A percentile compares a stretch with the other conserved stretches of the same genome.
Conservation (phyloP, 352 stramenopile species). For the Phytophthora niederhauseri region DNA sequence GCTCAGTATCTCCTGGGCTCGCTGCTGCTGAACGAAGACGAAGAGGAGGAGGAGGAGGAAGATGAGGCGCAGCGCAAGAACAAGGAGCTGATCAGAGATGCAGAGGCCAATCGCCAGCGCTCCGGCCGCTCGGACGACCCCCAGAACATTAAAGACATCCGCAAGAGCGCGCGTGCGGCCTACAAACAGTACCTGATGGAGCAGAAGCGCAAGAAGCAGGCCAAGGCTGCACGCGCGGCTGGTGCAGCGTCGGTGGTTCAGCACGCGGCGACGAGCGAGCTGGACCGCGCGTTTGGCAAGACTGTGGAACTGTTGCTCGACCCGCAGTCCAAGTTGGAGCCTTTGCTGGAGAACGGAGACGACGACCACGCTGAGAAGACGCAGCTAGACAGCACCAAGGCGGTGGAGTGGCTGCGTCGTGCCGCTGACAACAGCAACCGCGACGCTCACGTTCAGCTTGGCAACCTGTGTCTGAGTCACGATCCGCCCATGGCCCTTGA, state of each 20-base stretch:
- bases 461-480: conserved; percentile 82
- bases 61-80: conserved; percentile 26
- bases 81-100: conserved; percentile 67
- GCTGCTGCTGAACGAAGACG: conserved; percentile 58
- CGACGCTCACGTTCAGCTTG: conserved; percentile 81
- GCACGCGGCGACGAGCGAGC: conserved; percentile 56
- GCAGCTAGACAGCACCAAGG: conserved; percentile 65
- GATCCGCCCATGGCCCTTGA: conserved; percentile 75
- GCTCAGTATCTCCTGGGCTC: conserved; percentile 78
- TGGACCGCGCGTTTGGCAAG: conserved; percentile 77
- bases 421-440: conserved; percentile 78
- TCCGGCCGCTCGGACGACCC: conserved; percentile 50
- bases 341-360: conserved; percentile 38
- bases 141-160: conserved; percentile 75
- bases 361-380: conserved; percentile 20
- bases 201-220: conserved; percentile 47
- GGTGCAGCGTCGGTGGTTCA: conserved; percentile 46
- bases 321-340: conserved; percentile 53
- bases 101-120: conserved; percentile 69
- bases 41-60: conserved; percentile 43
- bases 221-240: conserved; percentile 15
- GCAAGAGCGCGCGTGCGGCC: conserved; percentile 71
- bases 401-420: conserved; percentile 81
- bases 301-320: conserved; percentile 76
- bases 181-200: conserved; percentile 79